These are phyloP conservation scores for Boletus rufocinnamomeus DNA, from an alignment of 768 basidiomycete genomes.

Conservation along the genomic window DNA sequence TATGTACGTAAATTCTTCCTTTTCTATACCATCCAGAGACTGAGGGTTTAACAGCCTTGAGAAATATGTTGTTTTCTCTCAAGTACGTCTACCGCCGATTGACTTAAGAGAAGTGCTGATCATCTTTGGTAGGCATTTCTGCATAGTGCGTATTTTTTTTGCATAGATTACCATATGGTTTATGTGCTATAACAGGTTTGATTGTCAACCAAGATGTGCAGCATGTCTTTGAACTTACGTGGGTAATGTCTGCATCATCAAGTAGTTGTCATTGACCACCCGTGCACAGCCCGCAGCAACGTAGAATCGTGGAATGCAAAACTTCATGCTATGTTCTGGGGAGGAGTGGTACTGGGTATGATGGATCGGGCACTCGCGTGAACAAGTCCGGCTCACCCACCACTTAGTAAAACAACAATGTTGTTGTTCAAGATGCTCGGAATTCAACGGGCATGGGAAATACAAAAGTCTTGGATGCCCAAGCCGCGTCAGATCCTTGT, in stretches of 20 bases:
- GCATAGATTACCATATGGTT: neutral
- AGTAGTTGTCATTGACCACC: slow-evolving; percentile 17
- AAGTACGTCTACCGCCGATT: slow-evolving; percentile 12
- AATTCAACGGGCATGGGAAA: slow-evolving; percentile 56
- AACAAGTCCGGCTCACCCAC: neutral
- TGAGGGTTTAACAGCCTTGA: slow-evolving; percentile 45
- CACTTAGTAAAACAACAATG: slow-evolving; percentile 66
- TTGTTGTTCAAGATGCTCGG: slow-evolving; percentile 78
- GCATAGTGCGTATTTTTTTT: slow-evolving; percentile 15
- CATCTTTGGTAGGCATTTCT: slow-evolving; percentile 24
- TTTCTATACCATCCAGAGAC: slow-evolving; percentile 21
- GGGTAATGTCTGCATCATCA: neutral
- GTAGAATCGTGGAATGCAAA: slow-evolving; percentile 57
- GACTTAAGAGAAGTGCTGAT: slow-evolving; percentile 41
- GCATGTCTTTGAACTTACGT: slow-evolving; percentile 32
- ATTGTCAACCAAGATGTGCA: slow-evolving; percentile 27
- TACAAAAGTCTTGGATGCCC: slow-evolving; percentile 31
- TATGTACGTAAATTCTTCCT: slow-evolving; percentile 41
- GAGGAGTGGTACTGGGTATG: slow-evolving; percentile 72
- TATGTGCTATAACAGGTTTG: slow-evolving; percentile 17
- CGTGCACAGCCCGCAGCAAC: slow-evolving; percentile 44
- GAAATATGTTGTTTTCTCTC: slow-evolving; percentile 35
- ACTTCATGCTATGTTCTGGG: slow-evolving; percentile 68
- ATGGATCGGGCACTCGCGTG: neutral
- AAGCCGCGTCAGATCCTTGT: slow-evolving; percentile 72